Percentiles rank a stretch among this genome's conserved stretches.
phyloP scores from a whole-genome alignment of 1,284 basidiomycete genomes.

The Schizophyllum amplum region DNA sequence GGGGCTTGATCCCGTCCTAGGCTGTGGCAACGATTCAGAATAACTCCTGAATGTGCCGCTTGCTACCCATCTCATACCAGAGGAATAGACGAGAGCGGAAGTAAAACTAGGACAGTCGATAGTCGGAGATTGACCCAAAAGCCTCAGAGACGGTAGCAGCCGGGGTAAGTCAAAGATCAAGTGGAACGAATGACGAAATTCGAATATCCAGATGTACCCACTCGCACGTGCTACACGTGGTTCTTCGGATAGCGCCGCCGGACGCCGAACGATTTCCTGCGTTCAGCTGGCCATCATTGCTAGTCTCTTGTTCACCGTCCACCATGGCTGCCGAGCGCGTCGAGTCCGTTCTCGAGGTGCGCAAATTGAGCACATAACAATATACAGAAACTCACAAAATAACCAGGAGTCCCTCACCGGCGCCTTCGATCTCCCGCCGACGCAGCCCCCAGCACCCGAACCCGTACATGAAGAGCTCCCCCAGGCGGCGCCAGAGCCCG shows the following conservation, averaged over 20 bases:
- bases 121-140: no score
- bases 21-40: no score
- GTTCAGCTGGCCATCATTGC: no score
- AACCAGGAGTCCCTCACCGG: not conserved
- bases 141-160: no score
- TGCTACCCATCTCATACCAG: no score
- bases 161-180: not conserved
- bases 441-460: not conserved
- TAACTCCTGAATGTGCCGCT: no score
- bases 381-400: not conserved
- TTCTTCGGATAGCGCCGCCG: no score
- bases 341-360: not conserved
- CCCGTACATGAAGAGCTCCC: not conserved
- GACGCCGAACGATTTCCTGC: not conserved
- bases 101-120: no score
- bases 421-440: not conserved
- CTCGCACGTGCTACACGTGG: not conserved
- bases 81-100: no score
- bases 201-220: not conserved
- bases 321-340: not conserved
- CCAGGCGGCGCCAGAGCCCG: conserved; percentile 1
- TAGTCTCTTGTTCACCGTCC: not conserved
- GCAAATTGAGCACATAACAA: no score
- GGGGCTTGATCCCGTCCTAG: no score
- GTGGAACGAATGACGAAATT: not conserved